Percentiles rank a stretch among this genome's conserved stretches.
Evolutionary conservation across 2,329 filamentous ascomycete genomes (phyloP).

Genomic region (Chlorencoelia australis): DNA sequence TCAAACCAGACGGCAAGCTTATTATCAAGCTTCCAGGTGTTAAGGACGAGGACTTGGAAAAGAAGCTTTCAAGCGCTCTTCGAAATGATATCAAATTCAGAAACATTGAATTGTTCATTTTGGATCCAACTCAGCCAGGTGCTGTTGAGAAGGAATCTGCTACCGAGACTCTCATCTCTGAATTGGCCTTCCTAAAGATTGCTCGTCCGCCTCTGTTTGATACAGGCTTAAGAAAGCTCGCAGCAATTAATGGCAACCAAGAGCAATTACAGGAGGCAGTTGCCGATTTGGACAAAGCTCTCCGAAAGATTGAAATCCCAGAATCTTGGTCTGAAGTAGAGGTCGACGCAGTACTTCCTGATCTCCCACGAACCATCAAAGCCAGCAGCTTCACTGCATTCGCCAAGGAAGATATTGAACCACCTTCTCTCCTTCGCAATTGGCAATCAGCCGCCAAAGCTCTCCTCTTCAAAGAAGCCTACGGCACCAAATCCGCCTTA

Average conservation of each 20-base stretch:
- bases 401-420: constrained; percentile 64
- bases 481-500: constrained; percentile 60
- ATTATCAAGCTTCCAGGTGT: constrained; percentile 67
- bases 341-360: constrained; percentile 41
- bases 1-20: constrained; percentile 62
- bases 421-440: constrained; percentile 54
- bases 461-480: constrained; percentile 90
- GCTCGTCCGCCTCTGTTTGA: constrained; percentile 56
- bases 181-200: constrained; percentile 75
- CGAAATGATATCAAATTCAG: constrained; percentile 64
- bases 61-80: constrained; percentile 62
- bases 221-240: constrained; percentile 56
- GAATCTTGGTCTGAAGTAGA: constrained; percentile 69
- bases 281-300: constrained; percentile 56
- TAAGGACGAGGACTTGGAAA: constrained; percentile 85
- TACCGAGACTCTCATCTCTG: constrained; percentile 56
- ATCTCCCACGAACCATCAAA: constrained; percentile 55
- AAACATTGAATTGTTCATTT: constrained; percentile 58
- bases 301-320: constrained; percentile 67
- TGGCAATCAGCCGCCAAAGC: constrained; percentile 84
- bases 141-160: constrained; percentile 55
- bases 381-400: constrained; percentile 76
- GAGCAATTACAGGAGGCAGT: constrained; percentile 43
- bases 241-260: constrained; percentile 44
- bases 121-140: constrained; percentile 62